Evolutionary conservation across 495 filamentous ascomycete species (phyloP).

Genomic region (Trypethelium eluteriae): DNA sequence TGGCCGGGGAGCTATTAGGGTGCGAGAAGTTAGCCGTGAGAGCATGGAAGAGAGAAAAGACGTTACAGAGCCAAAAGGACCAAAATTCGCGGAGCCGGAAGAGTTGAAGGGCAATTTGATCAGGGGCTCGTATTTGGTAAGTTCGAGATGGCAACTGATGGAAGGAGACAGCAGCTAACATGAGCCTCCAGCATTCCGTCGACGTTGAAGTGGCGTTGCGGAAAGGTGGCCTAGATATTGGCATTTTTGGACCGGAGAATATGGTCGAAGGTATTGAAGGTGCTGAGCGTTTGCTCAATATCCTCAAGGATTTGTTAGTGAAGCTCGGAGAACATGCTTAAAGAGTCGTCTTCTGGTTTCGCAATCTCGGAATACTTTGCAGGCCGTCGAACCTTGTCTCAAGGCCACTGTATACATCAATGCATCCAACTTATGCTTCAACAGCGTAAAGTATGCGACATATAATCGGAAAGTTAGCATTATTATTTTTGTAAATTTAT

Average conservation of each 20-base stretch:
- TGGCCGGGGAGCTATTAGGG: neutral
- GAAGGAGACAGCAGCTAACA: slow-evolving; percentile 12
- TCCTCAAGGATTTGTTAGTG: slow-evolving; percentile 18
- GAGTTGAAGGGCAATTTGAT: slow-evolving; percentile 25
- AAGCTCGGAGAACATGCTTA: neutral
- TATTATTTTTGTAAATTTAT: neutral
- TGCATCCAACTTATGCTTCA: neutral
- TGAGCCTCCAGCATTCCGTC: slow-evolving; percentile 40
- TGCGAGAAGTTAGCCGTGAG: neutral
- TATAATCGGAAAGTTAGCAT: neutral
- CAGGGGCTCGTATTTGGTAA: slow-evolving; percentile 33
- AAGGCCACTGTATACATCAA: neutral
- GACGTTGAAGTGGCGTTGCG: slow-evolving; percentile 48
- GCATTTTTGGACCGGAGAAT: slow-evolving; percentile 43
- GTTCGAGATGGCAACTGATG: slow-evolving; percentile 5
- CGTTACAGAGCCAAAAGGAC: slow-evolving; percentile 13
- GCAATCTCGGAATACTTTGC: too few species aligned
- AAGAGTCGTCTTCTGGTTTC: too few species aligned
- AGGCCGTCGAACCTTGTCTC: too few species aligned
- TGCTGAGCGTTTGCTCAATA: slow-evolving; percentile 27
- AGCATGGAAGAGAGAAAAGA: slow-evolving; percentile 15
- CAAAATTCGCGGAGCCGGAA: slow-evolving; percentile 15
- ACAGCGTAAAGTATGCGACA: neutral
- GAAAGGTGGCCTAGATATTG: slow-evolving; percentile 42
- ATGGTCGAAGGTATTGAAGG: slow-evolving; percentile 32